Evolutionary conservation across 1,284 basidiomycete species (phyloP).

Genomic region (Phellopilus nigrolimitatus): DNA sequence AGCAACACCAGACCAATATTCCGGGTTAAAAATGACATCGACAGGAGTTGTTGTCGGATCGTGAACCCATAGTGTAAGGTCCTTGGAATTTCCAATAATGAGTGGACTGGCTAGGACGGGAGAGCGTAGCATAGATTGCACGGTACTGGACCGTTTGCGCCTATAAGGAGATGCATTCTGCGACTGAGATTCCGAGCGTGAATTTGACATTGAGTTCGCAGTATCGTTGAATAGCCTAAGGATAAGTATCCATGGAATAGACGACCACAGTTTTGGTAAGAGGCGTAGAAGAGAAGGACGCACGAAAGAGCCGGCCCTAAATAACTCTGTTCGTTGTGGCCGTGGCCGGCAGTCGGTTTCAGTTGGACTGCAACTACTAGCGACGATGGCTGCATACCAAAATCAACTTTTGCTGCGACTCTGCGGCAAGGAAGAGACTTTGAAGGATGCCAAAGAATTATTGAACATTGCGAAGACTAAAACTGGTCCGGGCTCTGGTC

Average conservation of each 20-base stretch:
- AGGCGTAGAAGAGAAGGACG: neutral
- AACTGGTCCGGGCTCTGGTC: slow-evolving; percentile 34
- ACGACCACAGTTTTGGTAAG: neutral
- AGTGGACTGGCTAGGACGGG: slow-evolving; percentile 38
- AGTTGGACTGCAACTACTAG: neutral
- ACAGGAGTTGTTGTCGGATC: slow-evolving; percentile 49
- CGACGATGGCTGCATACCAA: slow-evolving; percentile 13
- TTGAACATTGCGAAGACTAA: slow-evolving; percentile 27
- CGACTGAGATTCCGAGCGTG: slow-evolving; percentile 60
- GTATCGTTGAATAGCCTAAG: too few species aligned
- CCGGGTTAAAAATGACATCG: slow-evolving; percentile 61
- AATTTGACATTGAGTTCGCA: slow-evolving; percentile 49
- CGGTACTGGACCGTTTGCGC: slow-evolving; percentile 67
- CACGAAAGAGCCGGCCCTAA: slow-evolving; percentile 10
- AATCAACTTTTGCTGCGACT: slow-evolving; percentile 22
- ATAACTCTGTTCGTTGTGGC: neutral
- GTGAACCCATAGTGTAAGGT: slow-evolving; percentile 69
- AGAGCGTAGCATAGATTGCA: slow-evolving; percentile 51
- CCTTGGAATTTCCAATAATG: slow-evolving; percentile 54
- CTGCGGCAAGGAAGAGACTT: slow-evolving; percentile 25
- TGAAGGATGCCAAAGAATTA: slow-evolving; percentile 25
- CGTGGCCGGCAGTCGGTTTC: neutral
- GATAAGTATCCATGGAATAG: too few species aligned
- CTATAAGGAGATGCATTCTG: slow-evolving; percentile 45
- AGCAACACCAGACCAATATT: slow-evolving; percentile 67